These are phyloP conservation scores for Eucalyptus guilfoylei DNA, from an alignment of 345 rosid genomes.

Conservation along the genomic window DNA sequence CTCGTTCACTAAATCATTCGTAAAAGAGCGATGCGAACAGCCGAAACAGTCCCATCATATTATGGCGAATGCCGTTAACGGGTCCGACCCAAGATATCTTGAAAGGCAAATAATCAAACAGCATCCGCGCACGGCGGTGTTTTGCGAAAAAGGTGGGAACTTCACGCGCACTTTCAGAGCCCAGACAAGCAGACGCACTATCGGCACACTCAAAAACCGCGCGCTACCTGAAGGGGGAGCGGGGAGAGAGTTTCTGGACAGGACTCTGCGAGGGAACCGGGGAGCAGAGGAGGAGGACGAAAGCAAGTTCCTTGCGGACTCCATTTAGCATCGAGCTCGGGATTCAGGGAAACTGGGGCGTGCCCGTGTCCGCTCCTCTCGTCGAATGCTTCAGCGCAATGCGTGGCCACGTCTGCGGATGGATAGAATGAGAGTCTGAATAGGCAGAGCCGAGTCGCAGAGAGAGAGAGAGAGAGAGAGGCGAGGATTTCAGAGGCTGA, in stretches of 20 bases:
- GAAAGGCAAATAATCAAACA: not conserved
- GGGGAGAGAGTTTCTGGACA: slow-evolving; percentile 17
- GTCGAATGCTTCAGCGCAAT: not conserved
- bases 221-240: slow-evolving; percentile 32
- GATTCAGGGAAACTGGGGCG: not conserved
- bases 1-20: not conserved
- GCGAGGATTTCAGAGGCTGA: not conserved
- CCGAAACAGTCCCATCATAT: not conserved
- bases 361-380: not conserved
- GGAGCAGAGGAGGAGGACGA: slow-evolving; percentile 60
- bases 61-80: not conserved
- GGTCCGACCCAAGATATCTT: not conserved
- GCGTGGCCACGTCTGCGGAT: not conserved
- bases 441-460: not conserved
- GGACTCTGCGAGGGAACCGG: slow-evolving; percentile 39
- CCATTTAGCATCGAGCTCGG: slow-evolving; percentile 22
- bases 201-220: not conserved
- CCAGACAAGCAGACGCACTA: not conserved
- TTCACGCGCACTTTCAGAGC: not conserved
- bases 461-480: not conserved
- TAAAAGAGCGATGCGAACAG: not conserved
- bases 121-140: not conserved
- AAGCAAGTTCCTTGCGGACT: slow-evolving; percentile 49
- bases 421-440: not conserved
- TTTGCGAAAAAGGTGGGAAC: not conserved